phyloP scores from a whole-genome alignment of 306 rosid genomes.

The Boehmeria nivea region DNA sequence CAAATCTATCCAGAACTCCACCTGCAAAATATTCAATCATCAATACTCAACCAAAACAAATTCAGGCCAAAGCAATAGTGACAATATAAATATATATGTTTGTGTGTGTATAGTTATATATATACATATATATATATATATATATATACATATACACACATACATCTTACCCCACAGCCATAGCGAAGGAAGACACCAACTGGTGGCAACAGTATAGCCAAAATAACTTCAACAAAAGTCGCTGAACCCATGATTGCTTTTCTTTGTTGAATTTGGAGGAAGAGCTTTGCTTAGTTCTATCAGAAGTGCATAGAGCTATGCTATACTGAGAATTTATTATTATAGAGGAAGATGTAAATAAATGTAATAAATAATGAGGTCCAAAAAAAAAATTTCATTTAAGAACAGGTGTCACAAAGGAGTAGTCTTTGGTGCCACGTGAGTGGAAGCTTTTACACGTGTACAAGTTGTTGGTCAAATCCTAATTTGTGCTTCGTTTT shows the following conservation, averaged over 20 bases:
- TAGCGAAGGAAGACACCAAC: constrained; percentile 31
- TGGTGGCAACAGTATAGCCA: constrained; percentile 26
- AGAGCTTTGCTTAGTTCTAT: not conserved
- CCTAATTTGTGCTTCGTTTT: not conserved
- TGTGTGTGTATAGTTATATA: too few species aligned
- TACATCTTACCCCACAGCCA: constrained; percentile 32
- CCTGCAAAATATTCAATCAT: constrained; percentile 11
- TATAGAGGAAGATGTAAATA: too few species aligned
- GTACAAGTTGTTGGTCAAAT: not conserved
- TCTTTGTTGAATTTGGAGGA: not conserved
- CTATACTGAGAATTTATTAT: too few species aligned
- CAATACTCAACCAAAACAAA: not conserved
- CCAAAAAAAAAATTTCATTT: too few species aligned
- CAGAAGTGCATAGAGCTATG: too few species aligned
- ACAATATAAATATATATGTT: not conserved
- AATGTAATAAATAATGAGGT: too few species aligned
- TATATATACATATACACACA: not conserved
- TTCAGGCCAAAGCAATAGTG: not conserved
- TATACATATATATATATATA: not conserved
- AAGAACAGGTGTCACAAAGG: not conserved
- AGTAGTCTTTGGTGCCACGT: not conserved
- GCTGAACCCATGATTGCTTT: constrained; percentile 27
- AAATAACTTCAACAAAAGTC: constrained; percentile 22
- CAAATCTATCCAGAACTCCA: constrained; percentile 32
- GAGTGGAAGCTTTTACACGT: not conserved